These are phyloP conservation scores for Yamadazyma philogaea DNA, from an alignment of 805 yeast genomes.

Conservation along the genomic window DNA sequence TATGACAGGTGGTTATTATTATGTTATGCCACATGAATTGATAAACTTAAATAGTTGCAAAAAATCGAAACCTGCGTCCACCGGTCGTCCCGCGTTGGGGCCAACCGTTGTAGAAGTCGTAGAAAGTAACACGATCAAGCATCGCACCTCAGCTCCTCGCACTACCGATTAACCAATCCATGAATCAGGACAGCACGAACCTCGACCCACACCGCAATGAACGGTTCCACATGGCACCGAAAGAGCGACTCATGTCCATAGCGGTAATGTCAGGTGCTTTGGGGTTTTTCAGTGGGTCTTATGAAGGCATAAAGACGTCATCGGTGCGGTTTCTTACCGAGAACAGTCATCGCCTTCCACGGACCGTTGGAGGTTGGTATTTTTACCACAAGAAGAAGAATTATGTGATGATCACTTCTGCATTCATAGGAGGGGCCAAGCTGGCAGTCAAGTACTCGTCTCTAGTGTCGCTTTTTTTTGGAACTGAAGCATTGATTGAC, in stretches of 20 bases:
- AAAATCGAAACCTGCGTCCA: too few relatives aligned
- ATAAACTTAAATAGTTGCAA: too few relatives aligned
- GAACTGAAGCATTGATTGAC: slow-evolving; percentile 63
- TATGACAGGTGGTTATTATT: too few relatives aligned
- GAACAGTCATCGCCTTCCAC: slow-evolving; percentile 79
- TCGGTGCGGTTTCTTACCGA: slow-evolving; percentile 67
- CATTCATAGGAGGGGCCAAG: slow-evolving; percentile 47
- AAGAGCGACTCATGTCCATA: slow-evolving; percentile 43
- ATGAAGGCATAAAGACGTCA: slow-evolving; percentile 53
- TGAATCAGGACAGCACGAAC: background rate
- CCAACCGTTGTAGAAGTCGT: too few relatives aligned
- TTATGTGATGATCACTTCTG: slow-evolving; percentile 62
- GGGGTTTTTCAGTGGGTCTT: slow-evolving; percentile 56
- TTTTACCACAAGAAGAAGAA: slow-evolving; percentile 82
- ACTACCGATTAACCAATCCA: background rate
- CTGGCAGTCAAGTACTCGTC: slow-evolving; percentile 35
- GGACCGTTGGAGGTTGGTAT: slow-evolving; percentile 80
- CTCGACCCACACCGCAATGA: slow-evolving; percentile 22
- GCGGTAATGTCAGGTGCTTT: slow-evolving; percentile 34
- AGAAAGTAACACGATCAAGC: too few relatives aligned
- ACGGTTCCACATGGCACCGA: slow-evolving; percentile 50
- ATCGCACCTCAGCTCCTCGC: too few relatives aligned
- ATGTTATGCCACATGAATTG: too few relatives aligned
- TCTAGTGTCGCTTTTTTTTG: slow-evolving; percentile 51
- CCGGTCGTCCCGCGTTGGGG: too few relatives aligned